Conservation (phyloP, 306 rosid genomes). For the Dalbergia cultrata region DNA sequence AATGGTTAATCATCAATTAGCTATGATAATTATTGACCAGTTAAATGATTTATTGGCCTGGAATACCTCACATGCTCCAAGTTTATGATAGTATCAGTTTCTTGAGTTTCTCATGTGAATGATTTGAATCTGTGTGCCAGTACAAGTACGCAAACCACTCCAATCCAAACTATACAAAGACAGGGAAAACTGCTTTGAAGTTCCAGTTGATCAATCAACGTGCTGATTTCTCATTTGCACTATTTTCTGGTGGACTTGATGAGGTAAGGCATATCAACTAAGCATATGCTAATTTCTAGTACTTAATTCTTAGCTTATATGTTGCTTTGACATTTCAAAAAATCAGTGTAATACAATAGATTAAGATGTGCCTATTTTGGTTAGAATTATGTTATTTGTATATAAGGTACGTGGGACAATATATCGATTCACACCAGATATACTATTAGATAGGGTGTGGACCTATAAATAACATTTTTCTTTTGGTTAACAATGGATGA, state of each 20-base stretch:
- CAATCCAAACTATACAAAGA: constrained; percentile 54
- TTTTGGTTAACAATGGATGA: background rate
- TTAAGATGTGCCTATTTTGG: no score
- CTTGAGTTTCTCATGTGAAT: constrained; percentile 22
- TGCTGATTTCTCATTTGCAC: constrained; percentile 82
- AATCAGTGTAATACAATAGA: background rate
- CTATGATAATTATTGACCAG: no score
- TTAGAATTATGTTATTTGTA: no score
- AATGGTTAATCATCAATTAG: no score
- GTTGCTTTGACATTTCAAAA: background rate
- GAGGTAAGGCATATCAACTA: constrained; percentile 47
- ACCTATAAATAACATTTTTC: no score
- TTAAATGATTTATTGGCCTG: no score
- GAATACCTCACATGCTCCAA: no score
- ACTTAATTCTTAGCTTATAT: no score
- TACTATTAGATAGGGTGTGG: no score
- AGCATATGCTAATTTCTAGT: background rate
- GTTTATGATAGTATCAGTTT: no score
- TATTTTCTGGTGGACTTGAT: constrained; percentile 68
- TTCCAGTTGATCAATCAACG: constrained; percentile 88
- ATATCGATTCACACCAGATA: no score
- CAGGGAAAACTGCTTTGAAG: constrained; percentile 67
- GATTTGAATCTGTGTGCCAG: constrained; percentile 60
- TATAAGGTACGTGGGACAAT: no score
- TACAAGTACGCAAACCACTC: constrained; percentile 64